Evolutionary conservation across 2,329 filamentous ascomycete genomes (phyloP), one percentile per base, ranked within the genome.

Genomic region (Beauveria scarabaeidicola): DNA sequence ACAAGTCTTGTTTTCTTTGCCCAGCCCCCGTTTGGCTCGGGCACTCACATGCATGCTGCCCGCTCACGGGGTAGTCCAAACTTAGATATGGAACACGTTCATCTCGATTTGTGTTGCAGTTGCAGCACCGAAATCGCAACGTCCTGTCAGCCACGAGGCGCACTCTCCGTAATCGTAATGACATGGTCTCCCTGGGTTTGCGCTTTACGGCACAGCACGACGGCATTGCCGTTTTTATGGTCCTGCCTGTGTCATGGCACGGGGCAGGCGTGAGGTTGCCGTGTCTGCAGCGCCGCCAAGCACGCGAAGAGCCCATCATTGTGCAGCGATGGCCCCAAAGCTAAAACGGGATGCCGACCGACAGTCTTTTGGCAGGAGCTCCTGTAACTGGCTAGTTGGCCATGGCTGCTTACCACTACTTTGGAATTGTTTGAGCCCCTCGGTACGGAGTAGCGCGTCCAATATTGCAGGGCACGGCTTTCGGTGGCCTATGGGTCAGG

Each of bases 381-480:
- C 52, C 25, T 44, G 52, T 27, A 32, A 54, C 52, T 46, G 40
- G 52, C 40, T 44, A 32, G 41, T 19, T 19, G 15, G 13, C 29
- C 17, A 48, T 57, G 44, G 19, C 43, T 41, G 44, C 44, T 57
- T 38, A 50, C 44, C 23, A 41, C 11, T 13, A 21, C n/a, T 40
- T 47, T 11, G 38, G 8, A 44, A 3, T n/a, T 25, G 43, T 48
- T 57, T 57, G 44, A 48, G 54, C 23, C 41, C 41, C 13, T 23
- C 25, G 13, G 25, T 46, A 44, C 17, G 17, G 27, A n/a, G 25
- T 46, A 44, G 41, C 8, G 27, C 19, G 25, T 38, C 29, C 32
- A 57, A 48, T 58, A 51, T 50, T 43, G 46, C 44, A 58, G 46
- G 55, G 55, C 44, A 58, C 46, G 55, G 55, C 46, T 58, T 58